phyloP scores from a whole-genome alignment of 345 rosid species.

The Stellera chamaejasme region DNA sequence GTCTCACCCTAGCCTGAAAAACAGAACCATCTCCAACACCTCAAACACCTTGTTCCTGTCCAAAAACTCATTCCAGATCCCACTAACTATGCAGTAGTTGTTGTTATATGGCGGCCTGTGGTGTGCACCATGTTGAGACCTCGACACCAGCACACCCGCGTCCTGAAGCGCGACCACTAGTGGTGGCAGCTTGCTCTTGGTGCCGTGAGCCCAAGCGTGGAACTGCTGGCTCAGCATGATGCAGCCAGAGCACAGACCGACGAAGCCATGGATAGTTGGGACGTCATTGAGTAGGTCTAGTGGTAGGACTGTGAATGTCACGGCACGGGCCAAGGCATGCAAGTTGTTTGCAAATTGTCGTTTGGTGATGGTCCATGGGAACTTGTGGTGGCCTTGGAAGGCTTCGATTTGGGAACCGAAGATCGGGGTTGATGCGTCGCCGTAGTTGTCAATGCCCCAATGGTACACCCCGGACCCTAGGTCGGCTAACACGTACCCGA shows the following conservation, averaged over 20 bases:
- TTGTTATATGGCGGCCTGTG: slow-evolving; percentile 78
- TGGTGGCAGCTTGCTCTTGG: slow-evolving; percentile 74
- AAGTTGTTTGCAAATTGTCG: slow-evolving; percentile 86
- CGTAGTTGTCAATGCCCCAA: slow-evolving; percentile 91
- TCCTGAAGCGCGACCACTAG: slow-evolving; percentile 62
- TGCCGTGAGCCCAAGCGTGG: slow-evolving; percentile 95
- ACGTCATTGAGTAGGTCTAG: slow-evolving; percentile 39
- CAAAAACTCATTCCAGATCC: slow-evolving; percentile 63
- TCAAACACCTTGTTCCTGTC: slow-evolving; percentile 56
- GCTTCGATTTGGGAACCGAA: slow-evolving; percentile 81
- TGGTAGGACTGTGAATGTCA: slow-evolving; percentile 55
- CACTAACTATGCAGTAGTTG: slow-evolving; percentile 88
- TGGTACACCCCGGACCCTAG: slow-evolving; percentile 88
- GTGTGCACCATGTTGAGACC: slow-evolving; percentile 60
- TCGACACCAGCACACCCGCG: slow-evolving; percentile 56
- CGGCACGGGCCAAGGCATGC: slow-evolving; percentile 54
- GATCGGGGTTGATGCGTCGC: slow-evolving; percentile 58
- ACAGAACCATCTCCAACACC: slow-evolving; percentile 69
- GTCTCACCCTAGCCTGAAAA: slow-evolving; percentile 43
- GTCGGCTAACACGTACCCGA: slow-evolving; percentile 73
- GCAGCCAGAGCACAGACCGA: slow-evolving; percentile 50
- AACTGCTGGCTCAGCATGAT: slow-evolving; percentile 90
- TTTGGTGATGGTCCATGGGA: slow-evolving; percentile 85
- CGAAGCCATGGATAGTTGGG: slow-evolving; percentile 47
- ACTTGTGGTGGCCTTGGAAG: slow-evolving; percentile 87